These are phyloP conservation scores for Monilinia vaccinii-corymbosi DNA, from an alignment of 2,329 filamentous ascomycete genomes.

Conservation along the genomic window DNA sequence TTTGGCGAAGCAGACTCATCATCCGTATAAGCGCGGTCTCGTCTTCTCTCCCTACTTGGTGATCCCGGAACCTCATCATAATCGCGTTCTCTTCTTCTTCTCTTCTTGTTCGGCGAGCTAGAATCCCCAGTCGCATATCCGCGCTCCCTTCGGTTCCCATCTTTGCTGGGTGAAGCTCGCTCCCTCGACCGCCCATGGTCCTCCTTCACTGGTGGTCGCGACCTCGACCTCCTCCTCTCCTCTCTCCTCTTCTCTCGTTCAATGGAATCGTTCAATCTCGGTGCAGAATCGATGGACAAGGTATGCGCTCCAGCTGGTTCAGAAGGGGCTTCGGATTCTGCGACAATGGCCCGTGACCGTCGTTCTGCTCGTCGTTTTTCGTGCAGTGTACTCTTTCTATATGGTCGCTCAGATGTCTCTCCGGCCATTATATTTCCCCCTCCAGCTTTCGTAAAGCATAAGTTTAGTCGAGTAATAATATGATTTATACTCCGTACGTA, in stretches of 20 bases:
- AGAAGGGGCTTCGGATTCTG: conserved; percentile 16
- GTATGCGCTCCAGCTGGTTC: conserved; percentile 24
- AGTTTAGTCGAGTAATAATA: not conserved
- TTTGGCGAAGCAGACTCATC: not conserved
- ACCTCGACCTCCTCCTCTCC: conserved; percentile 30
- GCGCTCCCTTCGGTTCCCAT: conserved; percentile 1
- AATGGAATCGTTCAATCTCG: conserved; percentile 27
- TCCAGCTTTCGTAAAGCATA: not conserved
- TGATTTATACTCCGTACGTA: not conserved
- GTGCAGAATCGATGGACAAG: conserved; percentile 27
- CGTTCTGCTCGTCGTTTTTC: conserved; percentile 11
- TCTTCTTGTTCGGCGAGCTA: not conserved
- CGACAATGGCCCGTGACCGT: conserved; percentile 14
- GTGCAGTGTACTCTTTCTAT: conserved; percentile 4
- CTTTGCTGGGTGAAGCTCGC: conserved; percentile 26
- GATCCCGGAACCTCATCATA: conserved; percentile 4
- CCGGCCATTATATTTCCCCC: conserved; percentile 8
- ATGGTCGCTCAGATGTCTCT: conserved; percentile 3
- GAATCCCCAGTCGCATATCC: conserved; percentile 2
- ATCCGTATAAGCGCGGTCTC: not conserved
- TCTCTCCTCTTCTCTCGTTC: conserved; percentile 14
- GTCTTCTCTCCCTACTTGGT: conserved; percentile 1
- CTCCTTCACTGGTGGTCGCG: conserved; percentile 57
- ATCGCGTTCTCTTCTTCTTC: not conserved
- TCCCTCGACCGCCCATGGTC: conserved; percentile 58